Evolutionary conservation across 2,329 filamentous ascomycete genomes (phyloP).

Genomic region (Paradendryphiella salina): DNA sequence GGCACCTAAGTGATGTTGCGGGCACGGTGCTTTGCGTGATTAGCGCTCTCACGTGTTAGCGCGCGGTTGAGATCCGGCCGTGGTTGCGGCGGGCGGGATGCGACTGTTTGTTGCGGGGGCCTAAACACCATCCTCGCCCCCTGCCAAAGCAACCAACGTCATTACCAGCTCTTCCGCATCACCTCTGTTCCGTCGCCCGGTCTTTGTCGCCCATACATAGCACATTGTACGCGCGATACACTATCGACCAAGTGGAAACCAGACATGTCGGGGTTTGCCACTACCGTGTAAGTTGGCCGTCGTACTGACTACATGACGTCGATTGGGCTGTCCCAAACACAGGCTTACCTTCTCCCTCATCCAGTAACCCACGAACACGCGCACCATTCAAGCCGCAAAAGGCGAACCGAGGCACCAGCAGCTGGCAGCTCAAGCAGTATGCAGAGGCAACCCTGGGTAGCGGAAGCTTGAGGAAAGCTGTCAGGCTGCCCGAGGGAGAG

Average conservation of each 20-base stretch:
- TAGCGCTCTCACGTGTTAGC: constrained; percentile 18
- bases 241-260: neutral
- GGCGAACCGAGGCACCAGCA: constrained; percentile 81
- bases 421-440: constrained; percentile 95
- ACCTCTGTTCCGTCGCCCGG: neutral
- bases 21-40: neutral
- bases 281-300: constrained; percentile 70
- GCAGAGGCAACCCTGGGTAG: constrained; percentile 95
- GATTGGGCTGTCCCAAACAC: constrained; percentile 9
- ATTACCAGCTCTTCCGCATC: constrained; percentile 1
- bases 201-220: neutral
- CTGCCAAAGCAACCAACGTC: constrained; percentile 14
- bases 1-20: no score
- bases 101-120: constrained; percentile 31
- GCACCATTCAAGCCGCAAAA: constrained; percentile 90
- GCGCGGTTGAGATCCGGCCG: constrained; percentile 14
- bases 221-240: neutral
- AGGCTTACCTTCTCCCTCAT: constrained; percentile 43
- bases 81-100: constrained; percentile 10
- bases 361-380: constrained; percentile 81
- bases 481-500: constrained; percentile 95
- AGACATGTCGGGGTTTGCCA: constrained; percentile 68
- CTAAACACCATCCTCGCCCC: constrained; percentile 21
- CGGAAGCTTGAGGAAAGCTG: constrained; percentile 91
- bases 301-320: neutral